Conservation (phyloP, 169 alveolate species). For the Eimeria maxima region DNA sequence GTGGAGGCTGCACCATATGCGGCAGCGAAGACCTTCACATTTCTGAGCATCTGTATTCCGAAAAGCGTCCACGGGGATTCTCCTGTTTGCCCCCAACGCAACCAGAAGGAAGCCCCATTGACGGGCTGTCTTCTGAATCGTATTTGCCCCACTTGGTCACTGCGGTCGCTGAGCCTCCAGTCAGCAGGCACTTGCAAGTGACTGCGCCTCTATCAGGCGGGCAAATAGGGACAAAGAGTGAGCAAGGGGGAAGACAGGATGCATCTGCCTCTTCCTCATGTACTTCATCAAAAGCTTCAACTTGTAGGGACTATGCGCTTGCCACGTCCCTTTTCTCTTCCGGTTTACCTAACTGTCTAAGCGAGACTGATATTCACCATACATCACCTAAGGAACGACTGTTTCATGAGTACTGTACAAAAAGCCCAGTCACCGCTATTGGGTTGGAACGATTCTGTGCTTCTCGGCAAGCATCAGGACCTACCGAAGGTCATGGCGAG, state of each 20-base stretch:
- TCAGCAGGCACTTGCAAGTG: not conserved
- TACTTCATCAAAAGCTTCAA: not conserved
- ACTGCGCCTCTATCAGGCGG: not conserved
- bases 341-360: not conserved
- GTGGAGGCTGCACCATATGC: not conserved
- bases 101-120: not conserved
- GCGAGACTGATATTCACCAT: not conserved
- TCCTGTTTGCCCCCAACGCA: not conserved
- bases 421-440: not conserved
- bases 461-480: not conserved
- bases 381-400: not conserved
- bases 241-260: not conserved
- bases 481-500: not conserved
- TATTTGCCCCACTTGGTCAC: not conserved
- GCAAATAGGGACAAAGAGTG: not conserved
- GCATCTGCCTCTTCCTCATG: not conserved
- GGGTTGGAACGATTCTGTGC: not conserved
- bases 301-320: not conserved
- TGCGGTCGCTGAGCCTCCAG: constrained; percentile 12
- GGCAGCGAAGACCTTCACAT: not conserved
- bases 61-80: not conserved
- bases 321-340: not conserved
- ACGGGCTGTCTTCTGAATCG: not conserved
- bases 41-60: not conserved
- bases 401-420: not conserved